phyloP scores from a whole-genome alignment of 2,329 filamentous ascomycete genomes.

The Didymosphaeria variabile region DNA sequence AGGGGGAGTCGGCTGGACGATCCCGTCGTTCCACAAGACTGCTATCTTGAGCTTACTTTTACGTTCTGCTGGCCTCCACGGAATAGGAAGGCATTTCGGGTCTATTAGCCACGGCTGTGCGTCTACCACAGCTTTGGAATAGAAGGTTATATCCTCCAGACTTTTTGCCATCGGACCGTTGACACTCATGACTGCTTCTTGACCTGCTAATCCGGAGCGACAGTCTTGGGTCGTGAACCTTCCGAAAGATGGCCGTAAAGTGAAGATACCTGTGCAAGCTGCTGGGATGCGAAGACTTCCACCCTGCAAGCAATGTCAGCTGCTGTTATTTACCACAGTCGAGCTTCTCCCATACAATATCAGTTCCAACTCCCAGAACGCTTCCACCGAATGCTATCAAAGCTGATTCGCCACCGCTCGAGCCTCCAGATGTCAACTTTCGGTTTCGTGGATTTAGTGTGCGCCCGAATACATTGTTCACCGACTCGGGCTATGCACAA shows the following conservation, averaged over 20 bases:
- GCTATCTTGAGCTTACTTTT: constrained; percentile 66
- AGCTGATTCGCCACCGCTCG: constrained; percentile 73
- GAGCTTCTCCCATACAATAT: constrained; percentile 58
- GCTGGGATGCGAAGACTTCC: constrained; percentile 66
- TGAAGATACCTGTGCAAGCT: constrained; percentile 67
- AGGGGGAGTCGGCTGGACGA: constrained; percentile 62
- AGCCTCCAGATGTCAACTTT: constrained; percentile 68
- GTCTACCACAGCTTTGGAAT: constrained; percentile 51
- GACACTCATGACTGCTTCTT: constrained; percentile 70
- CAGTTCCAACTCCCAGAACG: constrained; percentile 69
- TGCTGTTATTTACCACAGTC: neutral
- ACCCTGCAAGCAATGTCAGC: constrained; percentile 37
- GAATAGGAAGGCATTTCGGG: constrained; percentile 62
- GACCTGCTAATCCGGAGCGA: constrained; percentile 68
- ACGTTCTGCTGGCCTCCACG: constrained; percentile 59
- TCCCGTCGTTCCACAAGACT: constrained; percentile 61
- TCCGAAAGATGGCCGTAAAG: constrained; percentile 65
- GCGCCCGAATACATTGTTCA: constrained; percentile 71
- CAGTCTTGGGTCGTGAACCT: constrained; percentile 66
- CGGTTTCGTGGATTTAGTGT: constrained; percentile 70
- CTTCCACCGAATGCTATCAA: constrained; percentile 68
- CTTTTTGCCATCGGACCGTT: constrained; percentile 70
- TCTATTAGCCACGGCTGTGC: constrained; percentile 63
- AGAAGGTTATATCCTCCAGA: constrained; percentile 61
- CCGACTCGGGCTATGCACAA: constrained; percentile 60